Base-by-base conservation (phyloP, 345 rosid species). In the Aquilaria yunnanensis region DNA sequence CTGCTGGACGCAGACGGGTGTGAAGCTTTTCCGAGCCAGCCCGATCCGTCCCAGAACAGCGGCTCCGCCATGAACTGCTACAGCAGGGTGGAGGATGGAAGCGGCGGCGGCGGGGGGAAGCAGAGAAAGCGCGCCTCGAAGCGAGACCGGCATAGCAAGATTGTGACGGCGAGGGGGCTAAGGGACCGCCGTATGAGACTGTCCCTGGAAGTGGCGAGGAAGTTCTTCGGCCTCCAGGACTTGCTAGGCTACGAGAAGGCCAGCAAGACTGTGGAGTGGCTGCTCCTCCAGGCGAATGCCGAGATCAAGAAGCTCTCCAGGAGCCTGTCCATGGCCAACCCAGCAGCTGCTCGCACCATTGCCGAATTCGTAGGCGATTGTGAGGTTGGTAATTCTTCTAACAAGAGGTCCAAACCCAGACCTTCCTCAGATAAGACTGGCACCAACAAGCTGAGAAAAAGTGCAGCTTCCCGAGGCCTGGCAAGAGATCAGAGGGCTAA, bases 81-180 rank as follows among this genome's bases (percentile, higher is more conserved):
- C 51, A 54, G 6, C 32, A 56, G 23, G 31, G 52, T 32, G 16
- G 48, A 34, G 2, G 13, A 57, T 32, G 29, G 13, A 5, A 43
- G 3, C 30, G 30, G 2, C 51, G 3, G 29, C 16, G 45, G 12
- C 14, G 59, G 6, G 32, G 59, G 47, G 68, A 14, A 48, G 45
- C 46, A 61, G 41, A 70, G 69, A 53, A 83, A 80, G 73, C 75
- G 84, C 67, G 59, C 69, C 37, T 67, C 75, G 30, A 88, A 83
- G 74, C 82, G 69, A 55, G 98, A 88, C 61, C 79, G 94, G 55
- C 96, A 92, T 69, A 92, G 98, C 79, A 92, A 92, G 81, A 88
- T 92, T 58, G 62, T 73, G 62, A 92, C 98, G 0, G 94, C 92
- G 10, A 83, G 77, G 33, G 98, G 98, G 14, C 83, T 80, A 3